Conservation (phyloP, 164 flowering plant species). For the Stephania cephalantha region DNA sequence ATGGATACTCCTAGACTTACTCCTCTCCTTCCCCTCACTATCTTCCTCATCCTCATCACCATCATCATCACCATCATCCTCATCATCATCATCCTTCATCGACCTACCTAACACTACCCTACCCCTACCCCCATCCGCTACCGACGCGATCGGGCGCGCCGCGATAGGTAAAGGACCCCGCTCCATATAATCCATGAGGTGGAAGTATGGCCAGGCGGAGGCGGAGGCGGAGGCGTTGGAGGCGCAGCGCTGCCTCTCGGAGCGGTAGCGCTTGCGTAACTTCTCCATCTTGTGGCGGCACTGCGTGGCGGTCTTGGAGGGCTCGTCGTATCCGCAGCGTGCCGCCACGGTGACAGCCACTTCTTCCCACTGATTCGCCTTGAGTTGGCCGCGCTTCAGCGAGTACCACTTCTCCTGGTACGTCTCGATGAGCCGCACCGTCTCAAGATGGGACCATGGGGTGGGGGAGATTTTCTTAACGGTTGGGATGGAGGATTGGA, state of each 20-base stretch:
- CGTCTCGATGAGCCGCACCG: slow-evolving; percentile 57
- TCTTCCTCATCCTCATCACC: slow-evolving; percentile 13
- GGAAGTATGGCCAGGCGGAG: slow-evolving; percentile 49
- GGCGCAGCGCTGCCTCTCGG: slow-evolving; percentile 39
- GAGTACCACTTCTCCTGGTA: slow-evolving; percentile 88
- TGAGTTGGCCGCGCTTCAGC: slow-evolving; percentile 63
- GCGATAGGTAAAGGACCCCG: slow-evolving; percentile 49
- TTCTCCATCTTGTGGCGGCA: slow-evolving; percentile 99
- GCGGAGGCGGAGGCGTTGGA: slow-evolving; percentile 13
- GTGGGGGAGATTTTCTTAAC: slow-evolving; percentile 38
- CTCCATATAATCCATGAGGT: slow-evolving; percentile 59
- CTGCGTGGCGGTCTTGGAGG: slow-evolving; percentile 65
- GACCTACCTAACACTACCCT: too few relatives aligned
- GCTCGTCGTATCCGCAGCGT: slow-evolving; percentile 54
- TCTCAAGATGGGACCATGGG: slow-evolving; percentile 77
- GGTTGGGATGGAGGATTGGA: background rate
- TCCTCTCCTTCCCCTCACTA: slow-evolving; percentile 21
- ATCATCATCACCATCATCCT: too few relatives aligned
- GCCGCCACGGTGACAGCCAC: slow-evolving; percentile 63
- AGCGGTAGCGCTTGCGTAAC: slow-evolving; percentile 75
- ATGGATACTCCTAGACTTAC: slow-evolving; percentile 42
- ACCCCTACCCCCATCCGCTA: background rate
- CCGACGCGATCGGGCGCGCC: slow-evolving; percentile 30
- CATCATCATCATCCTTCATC: too few relatives aligned
- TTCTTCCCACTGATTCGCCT: slow-evolving; percentile 81